A percentile compares a stretch with the other conserved stretches of the same genome.
Conservation (phyloP, 73 alveolate species). For the Uronychia binucleata region DNA sequence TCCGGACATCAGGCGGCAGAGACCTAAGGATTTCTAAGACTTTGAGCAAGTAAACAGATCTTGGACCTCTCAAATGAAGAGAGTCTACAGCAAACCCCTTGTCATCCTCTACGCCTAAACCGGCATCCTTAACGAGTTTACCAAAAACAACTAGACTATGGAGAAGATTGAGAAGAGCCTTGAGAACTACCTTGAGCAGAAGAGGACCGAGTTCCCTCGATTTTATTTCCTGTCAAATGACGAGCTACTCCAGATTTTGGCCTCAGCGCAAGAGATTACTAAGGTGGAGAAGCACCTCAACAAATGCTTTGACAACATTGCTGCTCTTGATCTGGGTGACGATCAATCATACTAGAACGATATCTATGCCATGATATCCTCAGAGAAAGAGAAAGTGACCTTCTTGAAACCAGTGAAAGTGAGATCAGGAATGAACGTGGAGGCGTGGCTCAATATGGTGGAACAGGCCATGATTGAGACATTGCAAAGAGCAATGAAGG, state of each 20-base stretch:
- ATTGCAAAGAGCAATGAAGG: slow-evolving; percentile 58
- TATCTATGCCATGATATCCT: slow-evolving; percentile 92
- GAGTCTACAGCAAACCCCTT: slow-evolving; percentile 63
- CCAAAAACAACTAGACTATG: slow-evolving; percentile 51
- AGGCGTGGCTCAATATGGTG: slow-evolving; percentile 25
- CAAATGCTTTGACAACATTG: slow-evolving; percentile 94
- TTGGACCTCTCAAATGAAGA: slow-evolving; percentile 76
- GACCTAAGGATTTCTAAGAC: slow-evolving; percentile 68
- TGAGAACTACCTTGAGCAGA: slow-evolving; percentile 89
- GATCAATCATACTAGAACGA: slow-evolving; percentile 68
- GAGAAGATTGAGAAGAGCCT: slow-evolving; percentile 92
- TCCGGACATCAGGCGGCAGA: slow-evolving; percentile 79
- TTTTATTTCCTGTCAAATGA: slow-evolving; percentile 92
- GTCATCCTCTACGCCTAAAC: slow-evolving; percentile 48
- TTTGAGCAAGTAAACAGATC: slow-evolving; percentile 74
- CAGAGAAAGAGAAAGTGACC: slow-evolving; percentile 94
- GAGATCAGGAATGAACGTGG: slow-evolving; percentile 40
- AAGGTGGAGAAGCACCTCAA: slow-evolving; percentile 84
- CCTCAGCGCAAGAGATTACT: slow-evolving; percentile 84
- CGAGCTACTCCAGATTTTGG: slow-evolving; percentile 90
- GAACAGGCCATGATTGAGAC: slow-evolving; percentile 67
- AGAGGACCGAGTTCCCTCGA: slow-evolving; percentile 86
- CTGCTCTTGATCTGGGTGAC: slow-evolving; percentile 81
- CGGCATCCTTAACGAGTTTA: slow-evolving; percentile 27
- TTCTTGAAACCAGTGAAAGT: slow-evolving; percentile 50